phyloP scores from a whole-genome alignment of 441 rosid species.

The Gossypium davidsonii region DNA sequence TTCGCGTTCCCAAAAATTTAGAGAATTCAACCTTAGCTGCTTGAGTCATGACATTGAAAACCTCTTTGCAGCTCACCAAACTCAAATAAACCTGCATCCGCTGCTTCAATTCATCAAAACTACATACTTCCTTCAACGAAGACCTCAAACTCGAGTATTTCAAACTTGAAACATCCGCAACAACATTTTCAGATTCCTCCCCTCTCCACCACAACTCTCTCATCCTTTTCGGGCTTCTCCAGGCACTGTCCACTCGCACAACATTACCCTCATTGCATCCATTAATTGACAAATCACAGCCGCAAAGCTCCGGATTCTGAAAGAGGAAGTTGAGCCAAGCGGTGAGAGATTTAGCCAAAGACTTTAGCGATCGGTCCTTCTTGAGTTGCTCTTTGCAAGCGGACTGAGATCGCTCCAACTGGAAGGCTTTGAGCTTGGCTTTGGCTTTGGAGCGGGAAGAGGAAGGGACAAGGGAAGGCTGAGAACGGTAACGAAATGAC shows the following conservation, averaged over 20 bases:
- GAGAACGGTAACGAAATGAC: slow-evolving; percentile 21
- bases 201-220: slow-evolving; percentile 49
- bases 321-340: slow-evolving; percentile 84
- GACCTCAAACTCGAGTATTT: slow-evolving; percentile 36
- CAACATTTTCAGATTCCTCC: slow-evolving; percentile 23
- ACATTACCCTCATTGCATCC: slow-evolving; percentile 12
- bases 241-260: slow-evolving; percentile 37
- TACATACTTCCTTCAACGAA: slow-evolving; percentile 65
- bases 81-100: slow-evolving; percentile 63
- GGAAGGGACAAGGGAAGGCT: slow-evolving; percentile 29
- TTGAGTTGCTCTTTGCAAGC: slow-evolving; percentile 53
- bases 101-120: slow-evolving; percentile 75
- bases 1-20: background rate
- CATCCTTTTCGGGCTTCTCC: slow-evolving; percentile 68
- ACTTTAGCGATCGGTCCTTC: slow-evolving; percentile 56
- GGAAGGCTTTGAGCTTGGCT: slow-evolving; percentile 56
- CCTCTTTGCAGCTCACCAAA: slow-evolving; percentile 56
- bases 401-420: slow-evolving; percentile 67
- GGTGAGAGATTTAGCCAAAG: slow-evolving; percentile 63
- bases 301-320: slow-evolving; percentile 55
- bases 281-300: slow-evolving; percentile 31
- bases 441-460: slow-evolving; percentile 19
- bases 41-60: slow-evolving; percentile 53
- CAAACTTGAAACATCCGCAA: slow-evolving; percentile 23
- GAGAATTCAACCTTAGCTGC: slow-evolving; percentile 51